Conservation (phyloP, 106 monocot genomes). For the Phalaenopsis aphrodite region DNA sequence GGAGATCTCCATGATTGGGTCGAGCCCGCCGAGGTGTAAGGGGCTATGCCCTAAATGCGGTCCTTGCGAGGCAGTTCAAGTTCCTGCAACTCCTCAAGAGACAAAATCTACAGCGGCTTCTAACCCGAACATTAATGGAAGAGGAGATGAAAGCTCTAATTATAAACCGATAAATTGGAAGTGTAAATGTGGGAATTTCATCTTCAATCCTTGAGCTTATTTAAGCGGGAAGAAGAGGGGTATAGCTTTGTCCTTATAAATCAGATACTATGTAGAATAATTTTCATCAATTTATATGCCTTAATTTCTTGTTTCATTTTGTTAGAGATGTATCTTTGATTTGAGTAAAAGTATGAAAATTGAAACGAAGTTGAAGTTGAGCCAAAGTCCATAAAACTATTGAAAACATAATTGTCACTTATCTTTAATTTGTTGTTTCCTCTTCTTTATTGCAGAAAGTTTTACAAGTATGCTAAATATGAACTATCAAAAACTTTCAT, state of each 20-base stretch:
- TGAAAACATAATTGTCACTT: too few relatives aligned
- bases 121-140: slow-evolving; percentile 1
- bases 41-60: not conserved
- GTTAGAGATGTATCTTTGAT: too few relatives aligned
- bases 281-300: too few relatives aligned
- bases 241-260: not conserved
- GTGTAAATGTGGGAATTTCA: slow-evolving; percentile 16
- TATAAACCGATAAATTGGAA: slow-evolving; percentile 24
- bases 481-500: too few relatives aligned
- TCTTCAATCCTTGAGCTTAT: slow-evolving; percentile 14
- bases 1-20: not conserved
- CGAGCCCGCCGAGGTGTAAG: not conserved
- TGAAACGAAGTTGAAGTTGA: too few relatives aligned
- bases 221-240: not conserved
- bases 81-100: slow-evolving; percentile 1
- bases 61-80: slow-evolving; percentile 1
- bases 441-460: too few relatives aligned
- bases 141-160: slow-evolving; percentile 13
- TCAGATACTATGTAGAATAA: not conserved
- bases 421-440: too few relatives aligned
- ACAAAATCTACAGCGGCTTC: not conserved
- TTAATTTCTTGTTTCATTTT: too few relatives aligned
- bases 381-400: too few relatives aligned
- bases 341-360: too few relatives aligned
- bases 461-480: too few relatives aligned